Conservation (phyloP, 2,329 filamentous ascomycete species). For the Fonsecaea multimorphosa region DNA sequence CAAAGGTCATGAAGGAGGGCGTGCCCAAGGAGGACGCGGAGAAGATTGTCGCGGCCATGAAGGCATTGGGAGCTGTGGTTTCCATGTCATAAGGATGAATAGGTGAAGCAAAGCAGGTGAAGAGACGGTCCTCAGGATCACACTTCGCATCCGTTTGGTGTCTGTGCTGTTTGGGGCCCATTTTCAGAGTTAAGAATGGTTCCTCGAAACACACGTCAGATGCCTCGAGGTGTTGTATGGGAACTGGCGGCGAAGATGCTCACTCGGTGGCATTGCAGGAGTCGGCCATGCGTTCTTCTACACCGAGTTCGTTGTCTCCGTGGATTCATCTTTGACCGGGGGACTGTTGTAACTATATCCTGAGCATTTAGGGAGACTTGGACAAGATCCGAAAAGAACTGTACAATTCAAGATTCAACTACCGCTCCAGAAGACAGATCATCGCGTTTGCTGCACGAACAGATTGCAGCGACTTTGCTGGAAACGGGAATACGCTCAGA, state of each 20-base stretch:
- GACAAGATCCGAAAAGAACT: conserved; percentile 14
- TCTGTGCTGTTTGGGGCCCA: neutral
- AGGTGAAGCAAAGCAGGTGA: neutral
- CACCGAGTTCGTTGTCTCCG: neutral
- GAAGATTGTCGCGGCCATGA: conserved; percentile 96
- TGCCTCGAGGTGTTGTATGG: neutral
- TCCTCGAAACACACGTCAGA: neutral
- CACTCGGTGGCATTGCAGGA: neutral
- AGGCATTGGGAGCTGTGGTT: conserved; percentile 87
- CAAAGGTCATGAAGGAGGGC: conserved; percentile 98
- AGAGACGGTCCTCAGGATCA: neutral
- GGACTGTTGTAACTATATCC: conserved; percentile 19
- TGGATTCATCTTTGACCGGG: conserved; percentile 1
- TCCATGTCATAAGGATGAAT: conserved; percentile 75
- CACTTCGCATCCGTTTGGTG: neutral
- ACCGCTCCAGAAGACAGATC: conserved; percentile 1
- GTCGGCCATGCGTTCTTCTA: neutral
- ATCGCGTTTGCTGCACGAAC: neutral
- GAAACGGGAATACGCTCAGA: neutral
- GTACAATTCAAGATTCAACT: conserved; percentile 10
- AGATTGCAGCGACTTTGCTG: neutral
- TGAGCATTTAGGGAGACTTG: conserved; percentile 9
- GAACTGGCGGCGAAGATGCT: neutral
- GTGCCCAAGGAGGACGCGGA: conserved; percentile 98
- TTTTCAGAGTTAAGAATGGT: neutral